These are phyloP conservation scores for Trypanosoma lewisi DNA, from an alignment of 208 protist genomes.

Conservation along the genomic window DNA sequence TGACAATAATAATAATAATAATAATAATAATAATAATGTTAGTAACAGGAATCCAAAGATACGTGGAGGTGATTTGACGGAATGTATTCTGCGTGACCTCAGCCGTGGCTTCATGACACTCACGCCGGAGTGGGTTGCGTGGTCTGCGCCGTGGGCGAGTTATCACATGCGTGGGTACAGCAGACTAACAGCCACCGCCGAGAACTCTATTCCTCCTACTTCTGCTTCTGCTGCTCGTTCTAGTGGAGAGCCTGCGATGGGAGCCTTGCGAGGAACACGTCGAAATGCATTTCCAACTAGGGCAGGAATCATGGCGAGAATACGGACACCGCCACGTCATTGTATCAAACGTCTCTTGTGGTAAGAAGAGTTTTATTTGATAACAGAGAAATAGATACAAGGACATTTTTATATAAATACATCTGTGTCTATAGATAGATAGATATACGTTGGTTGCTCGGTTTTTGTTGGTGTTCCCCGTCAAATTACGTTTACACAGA, in stretches of 20 bases:
- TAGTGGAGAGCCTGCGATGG: slow-evolving; percentile 7
- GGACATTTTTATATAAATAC: too few species aligned
- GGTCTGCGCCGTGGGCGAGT: slow-evolving; percentile 76
- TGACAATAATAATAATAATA: slow-evolving; percentile 13
- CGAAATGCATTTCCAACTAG: slow-evolving; percentile 28
- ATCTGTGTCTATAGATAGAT: too few species aligned
- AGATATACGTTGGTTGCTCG: too few species aligned
- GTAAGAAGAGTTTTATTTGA: background rate
- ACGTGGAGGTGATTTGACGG: slow-evolving; percentile 24
- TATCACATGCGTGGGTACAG: slow-evolving; percentile 37
- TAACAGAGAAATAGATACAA: too few species aligned
- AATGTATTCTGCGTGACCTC: slow-evolving; percentile 40
- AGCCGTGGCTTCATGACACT: slow-evolving; percentile 52
- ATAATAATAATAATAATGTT: slow-evolving; percentile 8
- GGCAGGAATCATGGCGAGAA: too few species aligned
- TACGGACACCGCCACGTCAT: background rate
- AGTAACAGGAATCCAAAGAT: slow-evolving; percentile 7
- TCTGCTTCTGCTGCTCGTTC: background rate
- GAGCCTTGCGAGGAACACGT: slow-evolving; percentile 18
- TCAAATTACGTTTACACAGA: too few species aligned
- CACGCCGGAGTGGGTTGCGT: slow-evolving; percentile 75
- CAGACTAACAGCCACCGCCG: slow-evolving; percentile 11
- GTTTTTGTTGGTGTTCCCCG: too few species aligned
- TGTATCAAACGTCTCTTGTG: slow-evolving; percentile 1
- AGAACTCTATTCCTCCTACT: background rate